Conservation (phyloP, 352 stramenopile species). For the Globisporangium takayamanum region DNA sequence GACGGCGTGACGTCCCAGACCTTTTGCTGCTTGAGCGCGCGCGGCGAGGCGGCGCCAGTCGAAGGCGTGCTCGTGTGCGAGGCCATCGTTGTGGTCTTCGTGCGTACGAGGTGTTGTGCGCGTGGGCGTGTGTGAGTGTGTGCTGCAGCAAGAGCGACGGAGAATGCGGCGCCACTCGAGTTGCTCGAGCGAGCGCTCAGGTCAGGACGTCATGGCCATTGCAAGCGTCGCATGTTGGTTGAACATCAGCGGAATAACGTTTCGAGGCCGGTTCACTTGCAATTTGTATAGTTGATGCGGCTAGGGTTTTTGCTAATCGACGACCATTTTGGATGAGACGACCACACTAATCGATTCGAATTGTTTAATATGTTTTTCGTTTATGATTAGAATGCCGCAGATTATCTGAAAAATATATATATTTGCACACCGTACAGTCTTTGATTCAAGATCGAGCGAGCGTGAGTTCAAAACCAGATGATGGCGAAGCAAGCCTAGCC, state of each 20-base stretch:
- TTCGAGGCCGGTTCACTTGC: neutral
- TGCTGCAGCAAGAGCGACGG: constrained; percentile 14
- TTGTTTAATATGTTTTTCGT: no score
- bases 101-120: neutral
- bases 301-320: neutral
- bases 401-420: no score
- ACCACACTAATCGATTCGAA: neutral
- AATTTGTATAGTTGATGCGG: neutral
- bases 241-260: constrained; percentile 1
- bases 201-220: neutral
- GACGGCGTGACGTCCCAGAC: constrained; percentile 65
- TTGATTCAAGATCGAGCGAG: no score
- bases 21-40: constrained; percentile 37
- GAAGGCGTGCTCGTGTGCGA: constrained; percentile 25
- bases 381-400: no score
- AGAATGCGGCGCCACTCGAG: neutral
- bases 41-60: constrained; percentile 13
- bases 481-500: no score
- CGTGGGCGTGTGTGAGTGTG: constrained; percentile 1
- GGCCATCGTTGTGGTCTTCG: constrained; percentile 24
- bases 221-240: neutral
- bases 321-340: neutral
- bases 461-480: no score
- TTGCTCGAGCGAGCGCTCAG: neutral
- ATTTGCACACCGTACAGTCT: no score